Percentiles rank a stretch among this genome's conserved stretches.
These are phyloP conservation scores for Gastrolobium bilobum DNA, from an alignment of 306 rosid genomes.

Conservation along the genomic window DNA sequence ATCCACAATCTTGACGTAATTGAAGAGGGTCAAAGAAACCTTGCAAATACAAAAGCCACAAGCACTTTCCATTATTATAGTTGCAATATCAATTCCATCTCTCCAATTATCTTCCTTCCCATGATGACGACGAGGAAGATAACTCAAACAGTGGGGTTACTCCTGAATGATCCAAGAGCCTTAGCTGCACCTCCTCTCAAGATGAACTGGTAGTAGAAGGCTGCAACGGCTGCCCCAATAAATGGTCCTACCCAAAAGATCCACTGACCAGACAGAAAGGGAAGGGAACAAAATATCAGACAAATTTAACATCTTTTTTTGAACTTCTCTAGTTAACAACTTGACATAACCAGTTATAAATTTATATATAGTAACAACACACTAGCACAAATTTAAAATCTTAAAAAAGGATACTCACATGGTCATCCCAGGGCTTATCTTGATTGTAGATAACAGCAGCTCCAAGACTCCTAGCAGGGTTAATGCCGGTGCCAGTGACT, in stretches of 20 bases:
- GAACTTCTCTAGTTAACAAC: neutral
- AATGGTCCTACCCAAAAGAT: slow-evolving; percentile 97
- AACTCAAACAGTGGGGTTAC: slow-evolving; percentile 67
- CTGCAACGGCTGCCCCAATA: slow-evolving; percentile 90
- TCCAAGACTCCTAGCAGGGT: slow-evolving; percentile 97
- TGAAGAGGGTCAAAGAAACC: slow-evolving; percentile 37
- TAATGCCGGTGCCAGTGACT: slow-evolving; percentile 89
- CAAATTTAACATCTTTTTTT: slow-evolving; percentile 10
- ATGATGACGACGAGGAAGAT: slow-evolving; percentile 31
- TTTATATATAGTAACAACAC: neutral
- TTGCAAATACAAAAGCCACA: slow-evolving; percentile 39
- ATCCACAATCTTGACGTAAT: slow-evolving; percentile 51
- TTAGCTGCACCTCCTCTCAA: slow-evolving; percentile 87
- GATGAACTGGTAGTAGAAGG: slow-evolving; percentile 95
- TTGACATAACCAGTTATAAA: neutral
- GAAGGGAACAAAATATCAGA: slow-evolving; percentile 36
- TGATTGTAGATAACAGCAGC: slow-evolving; percentile 78
- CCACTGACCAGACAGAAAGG: slow-evolving; percentile 69
- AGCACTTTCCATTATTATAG: slow-evolving; percentile 40
- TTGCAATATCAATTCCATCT: slow-evolving; percentile 36
- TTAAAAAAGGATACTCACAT: slow-evolving; percentile 57
- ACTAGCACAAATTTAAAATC: neutral
- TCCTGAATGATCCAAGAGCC: slow-evolving; percentile 96
- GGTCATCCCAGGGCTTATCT: slow-evolving; percentile 77
- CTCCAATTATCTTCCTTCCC: slow-evolving; percentile 43